These are phyloP conservation scores for Penicillium sp. DNA, from an alignment of 2,329 filamentous ascomycete species.

Conservation along the genomic window DNA sequence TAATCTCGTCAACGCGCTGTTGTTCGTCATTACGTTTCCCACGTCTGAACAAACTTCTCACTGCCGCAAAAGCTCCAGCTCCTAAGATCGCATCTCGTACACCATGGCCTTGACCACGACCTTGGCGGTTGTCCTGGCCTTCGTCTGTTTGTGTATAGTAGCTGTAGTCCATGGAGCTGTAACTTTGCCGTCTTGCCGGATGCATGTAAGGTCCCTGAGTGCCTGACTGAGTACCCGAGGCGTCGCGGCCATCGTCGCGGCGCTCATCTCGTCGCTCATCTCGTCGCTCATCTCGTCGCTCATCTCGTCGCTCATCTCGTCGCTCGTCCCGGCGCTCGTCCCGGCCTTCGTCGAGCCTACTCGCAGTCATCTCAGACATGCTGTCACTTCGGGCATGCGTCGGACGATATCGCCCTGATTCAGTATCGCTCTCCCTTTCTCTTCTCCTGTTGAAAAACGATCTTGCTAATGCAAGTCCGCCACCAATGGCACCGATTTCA, in stretches of 20 bases:
- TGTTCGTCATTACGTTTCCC: constrained; percentile 54
- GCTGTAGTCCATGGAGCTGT: constrained; percentile 28
- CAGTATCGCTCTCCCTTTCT: constrained; percentile 52
- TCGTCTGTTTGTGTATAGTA: constrained; percentile 42
- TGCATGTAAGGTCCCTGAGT: constrained; percentile 24
- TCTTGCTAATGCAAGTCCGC: constrained; percentile 60
- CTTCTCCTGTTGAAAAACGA: constrained; percentile 54
- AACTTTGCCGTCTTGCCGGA: constrained; percentile 19
- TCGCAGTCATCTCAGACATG: constrained; percentile 38
- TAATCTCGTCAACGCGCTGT: constrained; percentile 55
- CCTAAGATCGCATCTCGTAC: constrained; percentile 61
- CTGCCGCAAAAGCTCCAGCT: constrained; percentile 60
- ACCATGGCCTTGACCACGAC: constrained; percentile 39
- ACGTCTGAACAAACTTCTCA: constrained; percentile 58
- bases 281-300: no score
- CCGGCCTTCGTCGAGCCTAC: constrained; percentile 51
- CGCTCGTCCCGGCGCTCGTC: no score
- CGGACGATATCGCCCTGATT: constrained; percentile 50
- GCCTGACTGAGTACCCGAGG: constrained; percentile 26
- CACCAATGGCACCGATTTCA: constrained; percentile 58
- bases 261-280: no score
- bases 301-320: no score
- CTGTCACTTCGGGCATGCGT: constrained; percentile 47
- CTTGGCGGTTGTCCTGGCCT: constrained; percentile 36
- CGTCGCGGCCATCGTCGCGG: constrained; percentile 54